A percentile compares a stretch with the other conserved stretches of the same genome.
Evolutionary conservation across 31 red algal species (phyloP).

Genomic region (Bonnemaisonia californica): DNA sequence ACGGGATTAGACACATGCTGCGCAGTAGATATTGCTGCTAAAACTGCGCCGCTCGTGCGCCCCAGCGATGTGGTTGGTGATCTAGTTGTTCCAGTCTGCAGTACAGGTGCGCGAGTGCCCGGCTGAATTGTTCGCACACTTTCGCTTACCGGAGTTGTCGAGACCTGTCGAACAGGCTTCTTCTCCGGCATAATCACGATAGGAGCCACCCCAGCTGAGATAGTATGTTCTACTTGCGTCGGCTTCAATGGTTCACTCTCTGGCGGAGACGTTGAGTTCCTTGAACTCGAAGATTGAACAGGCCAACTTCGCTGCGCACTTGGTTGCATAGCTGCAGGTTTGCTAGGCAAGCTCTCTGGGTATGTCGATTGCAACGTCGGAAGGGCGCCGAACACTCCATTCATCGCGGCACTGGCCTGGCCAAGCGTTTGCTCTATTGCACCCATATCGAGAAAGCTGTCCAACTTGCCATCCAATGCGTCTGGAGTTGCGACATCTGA

Average conservation of each 20-base stretch:
- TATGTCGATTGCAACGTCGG: not conserved
- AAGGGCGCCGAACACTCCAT: not conserved
- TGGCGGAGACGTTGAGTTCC: not conserved
- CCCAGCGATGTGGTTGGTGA: not conserved
- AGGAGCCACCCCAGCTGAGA: constrained; percentile 33
- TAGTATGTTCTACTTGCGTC: constrained; percentile 5
- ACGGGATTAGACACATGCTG: not conserved
- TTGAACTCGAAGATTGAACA: not conserved
- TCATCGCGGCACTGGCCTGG: not conserved
- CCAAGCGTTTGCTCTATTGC: constrained; percentile 15
- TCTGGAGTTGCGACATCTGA: constrained; percentile 51
- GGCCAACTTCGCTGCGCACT: not conserved
- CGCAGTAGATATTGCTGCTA: not conserved
- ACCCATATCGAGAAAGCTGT: constrained; percentile 41
- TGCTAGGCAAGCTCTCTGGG: not conserved
- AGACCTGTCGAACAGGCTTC: constrained; percentile 3
- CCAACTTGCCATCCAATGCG: constrained; percentile 51
- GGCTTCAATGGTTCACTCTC: constrained; percentile 1
- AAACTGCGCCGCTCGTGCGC: not conserved
- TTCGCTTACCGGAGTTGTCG: not conserved
- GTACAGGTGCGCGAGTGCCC: not conserved
- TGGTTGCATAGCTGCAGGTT: not conserved
- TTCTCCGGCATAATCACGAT: constrained; percentile 45
- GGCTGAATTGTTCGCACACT: not conserved
- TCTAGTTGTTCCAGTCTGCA: not conserved